phyloP scores from a whole-genome alignment of 2,329 filamentous ascomycete genomes.

The Thelonectria blattea region DNA sequence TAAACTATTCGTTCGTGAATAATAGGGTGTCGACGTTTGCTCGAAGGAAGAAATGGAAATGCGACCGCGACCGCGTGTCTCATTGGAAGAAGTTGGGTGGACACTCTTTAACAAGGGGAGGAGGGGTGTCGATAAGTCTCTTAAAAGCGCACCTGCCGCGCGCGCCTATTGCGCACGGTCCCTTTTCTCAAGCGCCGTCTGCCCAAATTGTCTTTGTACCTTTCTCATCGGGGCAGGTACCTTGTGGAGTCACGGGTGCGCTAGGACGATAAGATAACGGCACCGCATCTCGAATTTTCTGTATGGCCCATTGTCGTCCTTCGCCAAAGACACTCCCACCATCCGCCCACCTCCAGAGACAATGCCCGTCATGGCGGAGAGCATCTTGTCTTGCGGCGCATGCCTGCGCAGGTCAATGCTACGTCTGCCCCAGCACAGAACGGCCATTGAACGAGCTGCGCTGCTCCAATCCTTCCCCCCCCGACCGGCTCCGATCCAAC shows the following conservation, averaged over 20 bases:
- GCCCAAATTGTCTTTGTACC: neutral
- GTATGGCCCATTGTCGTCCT: neutral
- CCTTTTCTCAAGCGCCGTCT: neutral
- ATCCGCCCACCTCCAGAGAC: neutral
- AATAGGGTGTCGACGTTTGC: slow-evolving; percentile 12
- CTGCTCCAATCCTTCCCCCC: slow-evolving; percentile 20
- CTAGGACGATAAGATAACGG: slow-evolving; percentile 36
- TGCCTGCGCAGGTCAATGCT: slow-evolving; percentile 39
- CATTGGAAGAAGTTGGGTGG: slow-evolving; percentile 24
- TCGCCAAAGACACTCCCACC: neutral
- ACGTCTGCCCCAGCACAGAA: slow-evolving; percentile 18
- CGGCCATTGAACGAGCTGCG: slow-evolving; percentile 10
- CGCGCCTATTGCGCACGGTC: slow-evolving; percentile 2
- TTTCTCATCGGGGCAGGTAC: neutral
- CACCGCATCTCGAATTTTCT: slow-evolving; percentile 20
- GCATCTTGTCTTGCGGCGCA: slow-evolving; percentile 36
- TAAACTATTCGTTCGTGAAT: neutral
- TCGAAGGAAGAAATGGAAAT: slow-evolving; percentile 26
- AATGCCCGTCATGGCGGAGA: slow-evolving; percentile 34
- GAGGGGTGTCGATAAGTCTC: slow-evolving; percentile 26
- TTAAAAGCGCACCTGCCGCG: slow-evolving; percentile 1
- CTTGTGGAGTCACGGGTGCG: neutral
- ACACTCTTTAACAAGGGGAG: slow-evolving; percentile 16
- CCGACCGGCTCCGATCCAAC: slow-evolving; percentile 13
- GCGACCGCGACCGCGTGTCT: slow-evolving; percentile 38